Evolutionary conservation across 305 asterid species (phyloP).

Genomic region (Petunia hybrid): DNA sequence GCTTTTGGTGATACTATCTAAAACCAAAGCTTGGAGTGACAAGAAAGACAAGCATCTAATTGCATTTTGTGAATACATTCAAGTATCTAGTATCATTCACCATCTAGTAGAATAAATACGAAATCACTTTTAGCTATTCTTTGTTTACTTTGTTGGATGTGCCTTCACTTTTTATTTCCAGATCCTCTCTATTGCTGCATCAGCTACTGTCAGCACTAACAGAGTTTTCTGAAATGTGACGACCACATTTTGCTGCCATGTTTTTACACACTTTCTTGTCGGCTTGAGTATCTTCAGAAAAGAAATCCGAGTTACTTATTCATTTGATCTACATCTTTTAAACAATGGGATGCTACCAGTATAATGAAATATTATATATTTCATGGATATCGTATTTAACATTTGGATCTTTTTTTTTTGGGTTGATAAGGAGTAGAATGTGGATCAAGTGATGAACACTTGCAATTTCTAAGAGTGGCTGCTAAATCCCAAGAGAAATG

Average conservation of each 20-base stretch:
- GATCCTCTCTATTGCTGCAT: constrained; percentile 23
- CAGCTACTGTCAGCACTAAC: not conserved
- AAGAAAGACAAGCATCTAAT: not conserved
- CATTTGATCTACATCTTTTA: not conserved
- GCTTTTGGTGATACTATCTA: not conserved
- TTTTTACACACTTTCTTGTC: not conserved
- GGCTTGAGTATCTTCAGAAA: not conserved
- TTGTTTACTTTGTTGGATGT: not conserved
- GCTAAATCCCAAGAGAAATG: not conserved
- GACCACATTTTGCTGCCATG: not conserved
- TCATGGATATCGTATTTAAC: not conserved
- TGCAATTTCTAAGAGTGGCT: constrained; percentile 11
- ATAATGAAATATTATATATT: not conserved
- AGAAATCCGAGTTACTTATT: not conserved
- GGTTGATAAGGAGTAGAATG: constrained; percentile 9
- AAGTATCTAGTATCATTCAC: not conserved
- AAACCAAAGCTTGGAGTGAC: not conserved
- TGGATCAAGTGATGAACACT: not conserved
- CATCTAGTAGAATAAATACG: not conserved
- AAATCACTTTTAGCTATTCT: not conserved
- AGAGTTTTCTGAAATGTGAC: not conserved
- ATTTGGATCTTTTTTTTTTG: not conserved
- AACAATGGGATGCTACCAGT: not conserved
- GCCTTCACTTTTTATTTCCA: not conserved
- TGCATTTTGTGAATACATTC: not conserved